A percentile compares a stretch with the other conserved stretches of the same genome.
Evolutionary conservation across 495 filamentous ascomycete genomes (phyloP).

Genomic region (Talaromyces liani): DNA sequence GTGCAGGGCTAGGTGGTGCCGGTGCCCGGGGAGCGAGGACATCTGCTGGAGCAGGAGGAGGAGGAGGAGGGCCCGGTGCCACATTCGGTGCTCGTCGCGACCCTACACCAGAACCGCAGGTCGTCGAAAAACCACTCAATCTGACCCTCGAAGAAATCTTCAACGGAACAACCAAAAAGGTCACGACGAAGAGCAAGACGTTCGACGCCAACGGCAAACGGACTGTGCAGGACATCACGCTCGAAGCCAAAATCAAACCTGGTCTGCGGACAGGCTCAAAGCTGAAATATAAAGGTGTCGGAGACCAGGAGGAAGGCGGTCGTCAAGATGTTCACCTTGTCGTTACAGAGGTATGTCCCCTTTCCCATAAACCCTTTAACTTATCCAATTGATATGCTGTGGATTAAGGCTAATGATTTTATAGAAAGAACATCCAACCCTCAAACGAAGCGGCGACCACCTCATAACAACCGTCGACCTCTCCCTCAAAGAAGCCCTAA

Average conservation of each 20-base stretch:
- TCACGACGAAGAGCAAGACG: slow-evolving; percentile 93
- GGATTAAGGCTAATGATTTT: slow-evolving; percentile 8
- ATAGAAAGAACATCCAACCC: slow-evolving; percentile 77
- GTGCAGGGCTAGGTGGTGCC: slow-evolving; percentile 30
- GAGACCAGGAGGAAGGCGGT: slow-evolving; percentile 96
- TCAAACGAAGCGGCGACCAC: slow-evolving; percentile 81
- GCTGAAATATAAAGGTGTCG: slow-evolving; percentile 93
- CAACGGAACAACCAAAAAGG: slow-evolving; percentile 81
- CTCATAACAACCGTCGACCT: slow-evolving; percentile 69
- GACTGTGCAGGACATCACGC: slow-evolving; percentile 75
- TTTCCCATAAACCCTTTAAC: slow-evolving; percentile 7
- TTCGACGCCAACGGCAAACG: slow-evolving; percentile 80
- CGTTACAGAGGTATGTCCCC: slow-evolving; percentile 77
- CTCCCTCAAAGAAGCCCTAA: slow-evolving; percentile 91
- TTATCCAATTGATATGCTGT: not conserved
- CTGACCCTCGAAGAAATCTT: slow-evolving; percentile 83
- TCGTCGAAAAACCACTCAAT: slow-evolving; percentile 75
- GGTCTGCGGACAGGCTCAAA: slow-evolving; percentile 93
- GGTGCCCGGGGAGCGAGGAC: slow-evolving; percentile 28
- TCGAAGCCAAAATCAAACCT: slow-evolving; percentile 91
- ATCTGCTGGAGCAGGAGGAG: slow-evolving; percentile 21
- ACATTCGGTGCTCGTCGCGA: slow-evolving; percentile 41
- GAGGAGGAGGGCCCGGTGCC: slow-evolving; percentile 25
- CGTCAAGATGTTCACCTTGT: slow-evolving; percentile 94
- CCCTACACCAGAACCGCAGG: slow-evolving; percentile 77